Evolutionary conservation across 163 green algal genomes (phyloP), one percentile per base, ranked within the genome.

Genomic region (Volvox carteri): DNA sequence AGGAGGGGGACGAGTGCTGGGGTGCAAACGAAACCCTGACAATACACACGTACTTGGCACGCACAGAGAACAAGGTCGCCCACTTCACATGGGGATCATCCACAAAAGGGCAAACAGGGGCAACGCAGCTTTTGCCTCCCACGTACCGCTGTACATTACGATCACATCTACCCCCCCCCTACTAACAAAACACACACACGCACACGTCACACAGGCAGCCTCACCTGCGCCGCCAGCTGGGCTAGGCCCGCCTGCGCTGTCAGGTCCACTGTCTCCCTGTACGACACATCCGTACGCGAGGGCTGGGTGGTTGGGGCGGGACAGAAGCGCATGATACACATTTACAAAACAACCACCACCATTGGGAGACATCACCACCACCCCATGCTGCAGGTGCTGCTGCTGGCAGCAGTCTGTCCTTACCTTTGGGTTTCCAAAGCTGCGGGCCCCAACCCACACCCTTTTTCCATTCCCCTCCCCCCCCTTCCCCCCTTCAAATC

Each of bases 221-320:
- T 12, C 54, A 86, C 78, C 60, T 77, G 58, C 58, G 78, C 78
- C n/a, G 78, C 78, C 58, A 86, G 78, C 78, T 77, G 58, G 11
- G 78, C 78, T 58, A 86, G 78, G 1, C 81, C 58, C 25, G 65
- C 81, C 81, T 78, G 81, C 5, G 89, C 89, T 12, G 89, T 92
- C 52, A 93, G 72, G 56, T 93, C 93, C 46, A 94, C 68, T 5
- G 91, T 90, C 62, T 93, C 90, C 9, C 89, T 86, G 56, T 60
- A 60, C 42, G 30, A 65, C 50, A 72, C 48, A 54, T 12, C 28
- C 48, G 28, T 11, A 8, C 7, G 54, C n/a, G n/a, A n/a, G n/a
- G n/a, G n/a, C n/a, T n/a, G n/a, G n/a, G n/a, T n/a, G n/a, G n/a
- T n/a, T n/a, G n/a, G n/a, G n/a, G n/a, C n/a, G n/a, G n/a, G n/a